Percentiles rank a stretch among this genome's conserved stretches.
phyloP scores from a whole-genome alignment of 345 rosid genomes.

The Heritiera fomes region DNA sequence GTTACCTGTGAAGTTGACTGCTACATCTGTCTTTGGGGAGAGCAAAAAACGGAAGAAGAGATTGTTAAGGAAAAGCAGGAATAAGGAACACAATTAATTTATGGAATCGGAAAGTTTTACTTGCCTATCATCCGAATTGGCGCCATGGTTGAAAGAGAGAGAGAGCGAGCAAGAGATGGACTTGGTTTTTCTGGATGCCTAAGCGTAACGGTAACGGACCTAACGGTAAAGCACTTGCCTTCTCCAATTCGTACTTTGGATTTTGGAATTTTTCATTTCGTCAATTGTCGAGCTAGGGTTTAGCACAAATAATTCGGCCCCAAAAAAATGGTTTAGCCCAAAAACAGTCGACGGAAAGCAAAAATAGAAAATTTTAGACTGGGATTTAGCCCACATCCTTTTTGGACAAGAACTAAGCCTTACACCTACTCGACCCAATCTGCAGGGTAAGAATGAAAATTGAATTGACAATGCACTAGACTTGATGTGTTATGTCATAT shows the following conservation, averaged over 20 bases:
- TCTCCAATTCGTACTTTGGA: background rate
- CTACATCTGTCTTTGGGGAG: slow-evolving; percentile 60
- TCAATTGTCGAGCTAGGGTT: background rate
- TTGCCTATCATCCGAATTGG: slow-evolving; percentile 79
- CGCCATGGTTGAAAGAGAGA: slow-evolving; percentile 49
- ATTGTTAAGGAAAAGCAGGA: slow-evolving; percentile 2
- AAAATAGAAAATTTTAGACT: background rate
- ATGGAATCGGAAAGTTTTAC: slow-evolving; percentile 27
- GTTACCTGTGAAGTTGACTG: slow-evolving; percentile 94
- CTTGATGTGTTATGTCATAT: too few relatives aligned
- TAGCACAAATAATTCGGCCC: background rate
- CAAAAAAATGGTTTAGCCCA: background rate
- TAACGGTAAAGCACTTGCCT: background rate
- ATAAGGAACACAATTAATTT: background rate
- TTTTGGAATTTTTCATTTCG: background rate
- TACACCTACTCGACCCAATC: too few relatives aligned
- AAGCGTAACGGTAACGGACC: background rate
- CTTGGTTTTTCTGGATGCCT: background rate
- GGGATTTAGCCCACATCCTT: slow-evolving; percentile 64
- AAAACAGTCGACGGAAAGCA: background rate
- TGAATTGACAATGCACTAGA: background rate
- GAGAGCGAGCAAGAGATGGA: background rate
- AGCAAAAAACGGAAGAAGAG: slow-evolving; percentile 2
- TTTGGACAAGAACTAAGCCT: background rate
- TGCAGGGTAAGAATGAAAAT: background rate